Base-by-base conservation (phyloP, 2,329 filamentous ascomycete genomes). In the Ilyonectria sp. region DNA sequence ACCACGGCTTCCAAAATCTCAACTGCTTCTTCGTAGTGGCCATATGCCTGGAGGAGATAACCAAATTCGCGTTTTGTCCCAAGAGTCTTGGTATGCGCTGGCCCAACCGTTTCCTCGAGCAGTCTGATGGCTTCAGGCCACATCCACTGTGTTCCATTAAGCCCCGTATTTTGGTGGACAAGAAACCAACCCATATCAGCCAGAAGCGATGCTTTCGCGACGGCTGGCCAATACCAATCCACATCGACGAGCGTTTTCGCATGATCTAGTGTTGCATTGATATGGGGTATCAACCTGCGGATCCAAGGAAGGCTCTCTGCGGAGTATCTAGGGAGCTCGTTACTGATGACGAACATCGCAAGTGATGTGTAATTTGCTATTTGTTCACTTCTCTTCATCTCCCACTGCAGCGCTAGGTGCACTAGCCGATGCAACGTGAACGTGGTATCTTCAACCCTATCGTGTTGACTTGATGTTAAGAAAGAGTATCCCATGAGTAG, bases 391-490 rank as follows among this genome's bases (percentile, higher is more conserved):
- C 55, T 46, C 43, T 47, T n/a, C 21, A 58, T 2, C 17, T 33
- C 19, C 29, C 55, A 10, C 29, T 33, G 40, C 8, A 58, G 21
- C 37, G 29, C 40, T 17, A 58, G 6, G 13, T 58, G 40, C 8
- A 47, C 40, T 6, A 58, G 55, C 40, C 23, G 35, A 47, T 58
- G 55, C 21, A 58, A 29, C 11, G 55, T 58, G 17, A 46, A 58
- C 6, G 8, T 19, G 2, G 8, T 29, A 10, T 31, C 23, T n/a
- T 58, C 37, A 9, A 21, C 19, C 15, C 31, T 23, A 19, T 57
- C 19, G 13, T 46, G 21, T 46, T 21, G 43, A 21, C 43, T 46
- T 21, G 19, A 7, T 46, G 35, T 44, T n/a, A 57, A 43, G 54
- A 57, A 57, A 17, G 54, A 40, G 54, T 57, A 44, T 13, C 29